Conservation (phyloP, 192 early-diverging fungal species). For the Phycomyces nitens region DNA sequence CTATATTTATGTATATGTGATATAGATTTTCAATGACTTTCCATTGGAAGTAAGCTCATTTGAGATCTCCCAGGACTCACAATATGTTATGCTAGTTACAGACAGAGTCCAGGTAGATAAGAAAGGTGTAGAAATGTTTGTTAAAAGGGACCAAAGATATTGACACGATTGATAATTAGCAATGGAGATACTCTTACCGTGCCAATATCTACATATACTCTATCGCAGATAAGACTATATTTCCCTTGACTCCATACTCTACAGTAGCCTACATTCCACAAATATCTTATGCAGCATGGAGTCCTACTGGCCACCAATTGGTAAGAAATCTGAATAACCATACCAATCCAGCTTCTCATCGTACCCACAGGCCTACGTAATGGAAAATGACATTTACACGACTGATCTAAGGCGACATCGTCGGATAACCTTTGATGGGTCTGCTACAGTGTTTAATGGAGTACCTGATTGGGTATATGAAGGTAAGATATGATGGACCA, state of each 20-base stretch:
- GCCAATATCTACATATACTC: constrained; percentile 81
- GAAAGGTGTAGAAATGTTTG: neutral
- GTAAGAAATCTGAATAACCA: constrained; percentile 28
- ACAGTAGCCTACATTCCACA: constrained; percentile 40
- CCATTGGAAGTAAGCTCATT: constrained; percentile 38
- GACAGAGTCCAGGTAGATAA: constrained; percentile 59
- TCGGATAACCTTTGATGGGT: constrained; percentile 84
- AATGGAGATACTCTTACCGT: constrained; percentile 83
- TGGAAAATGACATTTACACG: constrained; percentile 85
- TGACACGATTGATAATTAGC: constrained; percentile 28
- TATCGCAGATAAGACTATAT: constrained; percentile 51
- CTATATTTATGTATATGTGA: neutral
- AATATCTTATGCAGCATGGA: constrained; percentile 73
- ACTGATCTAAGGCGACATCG: constrained; percentile 65
- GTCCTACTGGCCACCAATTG: constrained; percentile 71
- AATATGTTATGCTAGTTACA: constrained; percentile 68
- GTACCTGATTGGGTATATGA: constrained; percentile 99
- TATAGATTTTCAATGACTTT: constrained; percentile 3
- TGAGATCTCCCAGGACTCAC: constrained; percentile 72
- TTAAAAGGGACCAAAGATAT: neutral
- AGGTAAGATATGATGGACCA: constrained; percentile 19
- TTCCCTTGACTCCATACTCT: constrained; percentile 50
- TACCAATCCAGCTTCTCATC: neutral
- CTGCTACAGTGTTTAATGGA: constrained; percentile 80
- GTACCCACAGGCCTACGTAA: constrained; percentile 64